Base-by-base conservation (phyloP, 805 yeast genomes). In the Scheffersomyces spartinae region DNA sequence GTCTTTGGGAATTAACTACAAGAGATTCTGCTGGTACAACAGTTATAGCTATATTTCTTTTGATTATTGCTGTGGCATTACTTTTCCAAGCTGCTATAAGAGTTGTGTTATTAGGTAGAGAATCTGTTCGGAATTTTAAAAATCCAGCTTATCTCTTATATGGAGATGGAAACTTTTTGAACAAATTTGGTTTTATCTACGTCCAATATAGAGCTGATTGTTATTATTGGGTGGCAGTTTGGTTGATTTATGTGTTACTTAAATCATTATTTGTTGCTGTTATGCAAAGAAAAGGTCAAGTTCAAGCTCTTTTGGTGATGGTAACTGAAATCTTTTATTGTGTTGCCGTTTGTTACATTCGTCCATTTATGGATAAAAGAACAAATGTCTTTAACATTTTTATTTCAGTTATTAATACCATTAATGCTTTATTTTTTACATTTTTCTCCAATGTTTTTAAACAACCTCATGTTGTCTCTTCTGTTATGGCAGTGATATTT, bases 281-380 rank as follows among this genome's bases (percentile, higher is more conserved):
- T 11, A 64, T 85, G 32, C 98, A 91, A 53, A 40, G 49, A 7
- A 64, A 71, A 17, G 97, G 98, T 33, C 80, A 77, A 41, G 76
- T 68, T 4, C 95, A 81, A 47, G 81, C 95, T 1, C 65, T 83
- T 34, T 59, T 80, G 26, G 65, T 86, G 6, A 80, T 88, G 42
- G 74, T 64, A 10, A 60, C 82, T 33, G 97, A 91, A 49, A 56
- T 88, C 27, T 38, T 69, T 13, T 85, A 77, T 53, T 72, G 81
- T 34, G 66, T 67, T 18, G 60, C 62, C 0, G 41, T 85, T 15
- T 75, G 85, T 43, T 69, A 71, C 67, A 56, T 68, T 29, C 71
- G 91, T 51, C 98, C 98, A 7, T 91, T 71, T 51, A 75, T 91
- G 86, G 96, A 91, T 56, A 84, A 79, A 53, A 69, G 94, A 56